Base-by-base conservation (phyloP, 1,284 basidiomycete species). In the Malassezia pachydermatis region DNA sequence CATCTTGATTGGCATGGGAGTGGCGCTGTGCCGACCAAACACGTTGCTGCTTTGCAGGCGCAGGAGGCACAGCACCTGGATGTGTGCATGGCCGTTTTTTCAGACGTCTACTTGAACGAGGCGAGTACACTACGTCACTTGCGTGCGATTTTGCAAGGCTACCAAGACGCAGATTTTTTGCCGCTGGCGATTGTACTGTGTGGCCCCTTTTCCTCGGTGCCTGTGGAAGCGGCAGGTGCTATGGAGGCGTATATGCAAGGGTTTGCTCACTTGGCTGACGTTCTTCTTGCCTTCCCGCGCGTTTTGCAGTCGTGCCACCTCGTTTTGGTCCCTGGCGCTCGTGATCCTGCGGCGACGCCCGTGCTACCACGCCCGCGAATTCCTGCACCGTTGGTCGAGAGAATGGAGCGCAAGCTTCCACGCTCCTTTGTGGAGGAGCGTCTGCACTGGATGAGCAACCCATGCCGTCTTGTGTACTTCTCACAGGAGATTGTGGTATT, bases 401-500 rank as follows among this genome's bases (percentile, higher is more conserved):
- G 51, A 11, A 51, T 71, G 11, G 30, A 56, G 33, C 36, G 41
- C 22, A 54, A 51, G n/a, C 41, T 63, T 16, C 54, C 44, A 17
- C 41, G 37, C 22, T 30, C 16, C 19, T 44, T 34, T 22, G 37
- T 55, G 23, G 45, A 40, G 5, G 53, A 30, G 17, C 58, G 53
- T 3, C 40, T 69, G 9, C 63, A 67, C 60, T 84, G 98, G 63
- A 82, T 81, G 0, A 85, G 82, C 39, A 96, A 98, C 71, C 94
- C 94, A 1, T 94, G 88, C 72, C 81, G 94, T 6, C 80, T 98
- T 63, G 85, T 86, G 60, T 96, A 95, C 73, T 94, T 92, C 68
- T 82, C 86, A 24, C 90, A 96, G 67, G 94, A 99, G 73, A 82
- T 98, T 36, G 90, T 98, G 30, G 76, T 99, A 19, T 94, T 84